Evolutionary conservation across 2,329 filamentous ascomycete genomes (phyloP).

Genomic region (Helotiales sp.): DNA sequence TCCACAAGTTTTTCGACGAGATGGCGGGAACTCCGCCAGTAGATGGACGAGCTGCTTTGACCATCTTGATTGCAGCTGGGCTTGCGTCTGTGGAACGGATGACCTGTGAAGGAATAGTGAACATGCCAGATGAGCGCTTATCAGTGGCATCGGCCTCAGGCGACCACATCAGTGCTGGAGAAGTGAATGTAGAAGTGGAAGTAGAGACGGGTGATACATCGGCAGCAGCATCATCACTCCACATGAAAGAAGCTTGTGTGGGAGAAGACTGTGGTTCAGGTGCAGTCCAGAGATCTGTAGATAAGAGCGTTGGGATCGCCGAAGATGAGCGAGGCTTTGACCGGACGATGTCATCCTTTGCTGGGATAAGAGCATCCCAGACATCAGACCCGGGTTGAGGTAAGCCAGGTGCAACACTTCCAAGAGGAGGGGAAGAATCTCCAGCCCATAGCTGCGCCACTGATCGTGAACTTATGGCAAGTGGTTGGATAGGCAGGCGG

Average conservation of each 20-base stretch:
- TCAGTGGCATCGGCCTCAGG: neutral
- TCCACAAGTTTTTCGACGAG: conserved; percentile 35
- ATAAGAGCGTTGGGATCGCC: conserved; percentile 25
- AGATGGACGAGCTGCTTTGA: conserved; percentile 25
- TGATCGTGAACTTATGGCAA: conserved; percentile 16
- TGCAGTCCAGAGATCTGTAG: conserved; percentile 29
- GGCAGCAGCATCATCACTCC: conserved; percentile 10
- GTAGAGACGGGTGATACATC: neutral
- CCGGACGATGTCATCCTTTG: conserved; percentile 25
- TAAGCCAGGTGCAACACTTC: conserved; percentile 19
- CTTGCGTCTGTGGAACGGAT: conserved; percentile 32
- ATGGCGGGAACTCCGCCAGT: conserved; percentile 20
- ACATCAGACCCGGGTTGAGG: conserved; percentile 32
- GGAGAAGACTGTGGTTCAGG: neutral
- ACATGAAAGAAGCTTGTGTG: conserved; percentile 20
- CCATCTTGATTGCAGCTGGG: conserved; percentile 32
- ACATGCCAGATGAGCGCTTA: conserved; percentile 31
- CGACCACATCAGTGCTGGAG: conserved; percentile 28
- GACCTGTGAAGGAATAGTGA: conserved; percentile 22
- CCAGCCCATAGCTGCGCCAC: conserved; percentile 30
- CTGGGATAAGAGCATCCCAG: conserved; percentile 33
- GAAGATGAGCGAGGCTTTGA: conserved; percentile 24
- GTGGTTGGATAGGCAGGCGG: conserved; percentile 33
- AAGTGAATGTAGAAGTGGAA: neutral
- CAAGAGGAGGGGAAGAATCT: neutral